Evolutionary conservation across 805 yeast genomes (phyloP).

Genomic region (Wickerhamomyces subpelliculosus): DNA sequence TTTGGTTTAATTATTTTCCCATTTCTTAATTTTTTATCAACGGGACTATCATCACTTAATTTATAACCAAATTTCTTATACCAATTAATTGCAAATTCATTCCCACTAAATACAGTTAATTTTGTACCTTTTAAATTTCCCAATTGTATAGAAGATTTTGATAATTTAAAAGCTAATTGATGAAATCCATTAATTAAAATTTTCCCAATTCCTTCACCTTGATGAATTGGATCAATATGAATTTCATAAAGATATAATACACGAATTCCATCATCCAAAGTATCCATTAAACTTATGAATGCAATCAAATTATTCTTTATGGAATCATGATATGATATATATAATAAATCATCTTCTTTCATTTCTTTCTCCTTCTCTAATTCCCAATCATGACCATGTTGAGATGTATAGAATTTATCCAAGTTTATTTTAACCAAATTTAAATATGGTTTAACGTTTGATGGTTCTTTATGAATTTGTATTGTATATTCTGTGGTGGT

Average conservation of each 20-base stretch:
- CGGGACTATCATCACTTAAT: constrained; percentile 35
- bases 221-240: constrained; percentile 33
- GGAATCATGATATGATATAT: neutral
- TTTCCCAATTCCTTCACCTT: constrained; percentile 33
- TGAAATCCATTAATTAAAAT: constrained; percentile 32
- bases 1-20: constrained; percentile 37
- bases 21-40: constrained; percentile 31
- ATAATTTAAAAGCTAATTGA: constrained; percentile 9
- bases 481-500: no score
- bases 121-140: constrained; percentile 11
- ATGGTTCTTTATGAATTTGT: neutral
- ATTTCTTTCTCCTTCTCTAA: constrained; percentile 26
- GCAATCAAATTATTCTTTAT: constrained; percentile 23
- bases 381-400: constrained; percentile 35
- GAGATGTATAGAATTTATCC: neutral
- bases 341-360: constrained; percentile 20
- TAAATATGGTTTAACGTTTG: constrained; percentile 2
- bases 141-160: constrained; percentile 2
- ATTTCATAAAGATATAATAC: constrained; percentile 52
- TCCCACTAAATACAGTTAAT: constrained; percentile 47
- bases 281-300: constrained; percentile 41
- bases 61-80: constrained; percentile 35
- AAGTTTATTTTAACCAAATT: neutral
- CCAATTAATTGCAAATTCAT: constrained; percentile 39
- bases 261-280: constrained; percentile 30